Evolutionary conservation across 352 stramenopile species (phyloP).

Genomic region (Elongisporangium anandrum): DNA sequence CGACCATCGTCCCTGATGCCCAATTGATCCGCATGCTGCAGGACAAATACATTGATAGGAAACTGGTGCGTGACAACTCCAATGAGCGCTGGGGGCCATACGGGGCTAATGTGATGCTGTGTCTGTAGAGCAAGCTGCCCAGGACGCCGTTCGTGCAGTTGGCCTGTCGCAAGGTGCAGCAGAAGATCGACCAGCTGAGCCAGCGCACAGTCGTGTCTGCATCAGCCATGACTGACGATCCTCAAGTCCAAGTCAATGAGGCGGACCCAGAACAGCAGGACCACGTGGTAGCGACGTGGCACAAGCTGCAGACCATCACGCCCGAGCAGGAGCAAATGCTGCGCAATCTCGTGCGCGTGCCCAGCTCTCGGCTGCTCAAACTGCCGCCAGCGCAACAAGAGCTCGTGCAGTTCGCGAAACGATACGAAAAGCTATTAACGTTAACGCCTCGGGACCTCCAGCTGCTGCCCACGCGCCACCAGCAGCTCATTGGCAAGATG

Average conservation of each 20-base stretch:
- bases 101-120: not conserved
- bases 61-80: slow-evolving; percentile 21
- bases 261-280: slow-evolving; percentile 4
- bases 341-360: slow-evolving; percentile 28
- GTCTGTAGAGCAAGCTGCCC: slow-evolving; percentile 30
- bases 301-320: slow-evolving; percentile 16
- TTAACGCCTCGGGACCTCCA: slow-evolving; percentile 27
- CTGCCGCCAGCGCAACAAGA: slow-evolving; percentile 33
- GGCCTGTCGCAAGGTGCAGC: slow-evolving; percentile 30
- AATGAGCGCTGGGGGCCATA: not conserved
- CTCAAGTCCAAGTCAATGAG: not conserved
- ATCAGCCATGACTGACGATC: not conserved
- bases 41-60: slow-evolving; percentile 34
- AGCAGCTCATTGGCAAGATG: slow-evolving; percentile 35
- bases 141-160: slow-evolving; percentile 50
- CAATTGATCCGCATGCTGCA: slow-evolving; percentile 25
- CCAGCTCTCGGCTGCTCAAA: slow-evolving; percentile 27
- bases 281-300: slow-evolving; percentile 7
- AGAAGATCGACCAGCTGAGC: slow-evolving; percentile 38
- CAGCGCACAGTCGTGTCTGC: slow-evolving; percentile 6
- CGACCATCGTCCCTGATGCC: slow-evolving; percentile 8
- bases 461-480: slow-evolving; percentile 29
- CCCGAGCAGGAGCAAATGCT: slow-evolving; percentile 33
- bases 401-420: slow-evolving; percentile 50
- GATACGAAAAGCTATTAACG: slow-evolving; percentile 36